Evolutionary conservation across 1,284 basidiomycete species (phyloP), one percentile per base, ranked within the genome.

Genomic region (Hypsizygus ulmarius): DNA sequence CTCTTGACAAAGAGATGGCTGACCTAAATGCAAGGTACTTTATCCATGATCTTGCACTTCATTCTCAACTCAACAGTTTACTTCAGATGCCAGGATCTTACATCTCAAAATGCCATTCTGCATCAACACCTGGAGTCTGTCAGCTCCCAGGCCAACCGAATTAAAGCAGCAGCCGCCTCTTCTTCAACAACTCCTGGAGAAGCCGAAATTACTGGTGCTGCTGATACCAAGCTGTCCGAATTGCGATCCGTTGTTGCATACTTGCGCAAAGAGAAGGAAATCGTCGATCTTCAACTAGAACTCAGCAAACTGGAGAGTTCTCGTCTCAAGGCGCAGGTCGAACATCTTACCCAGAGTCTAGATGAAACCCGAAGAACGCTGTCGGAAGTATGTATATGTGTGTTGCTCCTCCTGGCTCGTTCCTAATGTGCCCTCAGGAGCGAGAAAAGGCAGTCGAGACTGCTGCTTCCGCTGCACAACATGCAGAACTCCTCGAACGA

Each of bases 81-180:
- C 30, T 44, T 19, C 53, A 91, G 90, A 19, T 83, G 76, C 61
- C 82, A 86, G 58, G 91, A 92, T 58, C 73, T 96, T 14, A 73
- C 75, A 1, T 73, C 82, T 19, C 93, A 95, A 63, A 96, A 95
- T 62, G 66, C 75, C 6, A 73, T 89, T 12, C 77, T 96, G 8
- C 91, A 93, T 60, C 78, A 87, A 50, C 91, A 94, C 59, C 79
- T 96, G 12, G 92, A 95, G 58, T 82, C 81, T n/a, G 84, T 93
- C 53, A 92, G 81, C 57, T 78, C 81, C 0, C 90, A 93, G 61
- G 90, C 90, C 1, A 76, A 86, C 9, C 78, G 82, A 32, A 91
- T 94, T 51, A 80, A 82, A 49, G 77, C 83, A 56, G 83, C 83
- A 7, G 81, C 81, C 4, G 78, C 82, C 54, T 71, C 78, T 2